A percentile compares a stretch with the other conserved stretches of the same genome.
phyloP scores from a whole-genome alignment of 2,329 filamentous ascomycete species.

The Diplodia mutila region DNA sequence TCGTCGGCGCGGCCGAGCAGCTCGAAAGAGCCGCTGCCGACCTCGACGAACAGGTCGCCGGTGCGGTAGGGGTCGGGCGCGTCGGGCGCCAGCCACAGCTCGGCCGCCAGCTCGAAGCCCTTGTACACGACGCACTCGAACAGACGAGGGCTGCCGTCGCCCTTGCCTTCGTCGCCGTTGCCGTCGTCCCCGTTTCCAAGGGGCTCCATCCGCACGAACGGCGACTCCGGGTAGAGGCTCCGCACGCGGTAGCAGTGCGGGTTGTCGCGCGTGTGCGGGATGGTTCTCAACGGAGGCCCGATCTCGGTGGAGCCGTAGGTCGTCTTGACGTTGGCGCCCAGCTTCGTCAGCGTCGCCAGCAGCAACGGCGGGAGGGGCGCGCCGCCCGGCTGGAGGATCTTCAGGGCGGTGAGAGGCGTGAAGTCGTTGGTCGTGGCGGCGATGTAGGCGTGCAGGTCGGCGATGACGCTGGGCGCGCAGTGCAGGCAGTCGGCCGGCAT shows the following conservation, averaged over 20 bases:
- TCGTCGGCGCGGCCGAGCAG: slow-evolving; percentile 40
- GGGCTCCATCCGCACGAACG: slow-evolving; percentile 34
- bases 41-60: slow-evolving; percentile 39
- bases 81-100: slow-evolving; percentile 35
- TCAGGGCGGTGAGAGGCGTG: slow-evolving; percentile 33
- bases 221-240: slow-evolving; percentile 23
- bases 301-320: slow-evolving; percentile 42
- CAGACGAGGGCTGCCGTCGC: slow-evolving; percentile 16
- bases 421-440: slow-evolving; percentile 33
- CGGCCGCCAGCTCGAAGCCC: slow-evolving; percentile 40
- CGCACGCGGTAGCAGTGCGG: slow-evolving; percentile 36
- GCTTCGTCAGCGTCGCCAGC: slow-evolving; percentile 31
- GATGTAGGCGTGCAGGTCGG: slow-evolving; percentile 38
- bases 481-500: slow-evolving; percentile 37
- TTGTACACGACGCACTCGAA: slow-evolving; percentile 39
- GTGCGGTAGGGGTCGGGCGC: slow-evolving; percentile 35
- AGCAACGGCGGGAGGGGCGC: slow-evolving; percentile 35
- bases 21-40: slow-evolving; percentile 35
- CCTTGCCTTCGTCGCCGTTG: too few relatives aligned
- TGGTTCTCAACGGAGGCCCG: slow-evolving; percentile 37
- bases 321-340: slow-evolving; percentile 40
- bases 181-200: slow-evolving; percentile 28
- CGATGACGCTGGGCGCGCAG: slow-evolving; percentile 38
- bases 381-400: slow-evolving; percentile 39
- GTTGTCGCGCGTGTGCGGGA: slow-evolving; percentile 35